Evolutionary conservation across 768 basidiomycete species (phyloP).

Genomic region (Pluteus cervinus): DNA sequence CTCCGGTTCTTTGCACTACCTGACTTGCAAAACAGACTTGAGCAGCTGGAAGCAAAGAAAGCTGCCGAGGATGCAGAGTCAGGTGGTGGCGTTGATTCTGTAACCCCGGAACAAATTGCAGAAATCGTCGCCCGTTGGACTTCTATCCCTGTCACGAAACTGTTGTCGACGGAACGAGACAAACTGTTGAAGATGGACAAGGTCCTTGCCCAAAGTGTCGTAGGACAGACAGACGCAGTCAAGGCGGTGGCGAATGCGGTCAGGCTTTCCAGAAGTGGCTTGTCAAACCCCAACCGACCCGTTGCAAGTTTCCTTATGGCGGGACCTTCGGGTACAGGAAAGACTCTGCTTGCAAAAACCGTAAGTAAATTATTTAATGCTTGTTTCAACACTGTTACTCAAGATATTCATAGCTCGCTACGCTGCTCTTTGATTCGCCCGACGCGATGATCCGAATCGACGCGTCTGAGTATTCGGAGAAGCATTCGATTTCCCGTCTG

Average conservation of each 20-base stretch:
- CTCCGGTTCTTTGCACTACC: slow-evolving; percentile 90
- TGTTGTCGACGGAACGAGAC: slow-evolving; percentile 88
- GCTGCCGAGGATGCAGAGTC: slow-evolving; percentile 58
- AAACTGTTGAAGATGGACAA: slow-evolving; percentile 86
- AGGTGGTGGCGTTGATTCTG: slow-evolving; percentile 54
- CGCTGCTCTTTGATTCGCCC: slow-evolving; percentile 83
- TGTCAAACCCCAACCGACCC: slow-evolving; percentile 82
- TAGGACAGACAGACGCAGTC: slow-evolving; percentile 89
- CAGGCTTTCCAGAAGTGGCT: slow-evolving; percentile 86
- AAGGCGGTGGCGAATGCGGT: slow-evolving; percentile 93
- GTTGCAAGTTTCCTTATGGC: slow-evolving; percentile 92
- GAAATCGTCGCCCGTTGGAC: slow-evolving; percentile 95
- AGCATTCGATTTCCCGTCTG: slow-evolving; percentile 46
- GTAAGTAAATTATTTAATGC: slow-evolving; percentile 34
- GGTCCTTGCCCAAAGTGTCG: slow-evolving; percentile 66
- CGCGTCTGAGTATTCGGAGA: slow-evolving; percentile 88
- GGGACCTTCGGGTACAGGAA: slow-evolving; percentile 87
- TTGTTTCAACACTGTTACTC: slow-evolving; percentile 4
- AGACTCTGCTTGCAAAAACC: slow-evolving; percentile 87
- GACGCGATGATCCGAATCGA: slow-evolving; percentile 92
- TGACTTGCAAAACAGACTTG: slow-evolving; percentile 71
- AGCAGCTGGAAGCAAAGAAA: slow-evolving; percentile 68
- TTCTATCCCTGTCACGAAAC: slow-evolving; percentile 79
- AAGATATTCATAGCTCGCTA: slow-evolving; percentile 58
- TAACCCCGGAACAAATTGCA: slow-evolving; percentile 86